Evolutionary conservation across 2,329 filamentous ascomycete genomes (phyloP).

Genomic region (Akanthomyces muscarius): DNA sequence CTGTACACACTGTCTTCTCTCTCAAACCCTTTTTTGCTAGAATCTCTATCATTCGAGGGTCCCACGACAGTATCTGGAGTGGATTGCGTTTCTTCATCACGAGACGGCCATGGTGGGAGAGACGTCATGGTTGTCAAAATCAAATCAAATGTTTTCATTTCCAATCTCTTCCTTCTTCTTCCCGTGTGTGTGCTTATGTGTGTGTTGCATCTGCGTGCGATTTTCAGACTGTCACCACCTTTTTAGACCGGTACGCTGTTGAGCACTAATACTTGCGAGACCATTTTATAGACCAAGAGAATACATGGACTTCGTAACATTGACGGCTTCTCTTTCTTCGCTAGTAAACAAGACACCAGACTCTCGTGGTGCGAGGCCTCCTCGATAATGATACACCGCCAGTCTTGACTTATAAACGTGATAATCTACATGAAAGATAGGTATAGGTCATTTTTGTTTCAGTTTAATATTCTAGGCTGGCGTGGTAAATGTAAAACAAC

Average conservation of each 20-base stretch:
- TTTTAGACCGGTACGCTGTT: neutral
- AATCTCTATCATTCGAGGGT: conserved; percentile 19
- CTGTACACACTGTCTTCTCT: conserved; percentile 57
- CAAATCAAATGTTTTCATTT: conserved; percentile 11
- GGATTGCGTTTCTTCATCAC: conserved; percentile 25
- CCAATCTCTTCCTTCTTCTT: neutral
- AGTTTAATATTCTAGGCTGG: conserved; percentile 3
- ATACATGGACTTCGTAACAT: neutral
- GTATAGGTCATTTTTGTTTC: neutral
- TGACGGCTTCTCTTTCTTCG: no score
- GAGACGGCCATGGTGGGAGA: conserved; percentile 49
- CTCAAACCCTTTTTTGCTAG: conserved; percentile 39
- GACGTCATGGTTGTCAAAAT: conserved; percentile 49
- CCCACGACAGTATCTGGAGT: conserved; percentile 46
- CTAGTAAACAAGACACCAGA: no score
- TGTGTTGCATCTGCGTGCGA: neutral
- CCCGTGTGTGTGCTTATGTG: neutral
- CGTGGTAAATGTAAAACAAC: conserved; percentile 9
- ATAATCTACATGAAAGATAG: neutral
- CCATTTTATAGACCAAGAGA: neutral
- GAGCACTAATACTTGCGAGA: neutral
- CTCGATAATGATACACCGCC: neutral
- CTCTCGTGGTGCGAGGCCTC: no score
- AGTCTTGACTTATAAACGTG: neutral
- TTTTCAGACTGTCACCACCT: neutral